Evolutionary conservation across 1,284 basidiomycete genomes (phyloP).

Genomic region (Fomitopsis betulina): DNA sequence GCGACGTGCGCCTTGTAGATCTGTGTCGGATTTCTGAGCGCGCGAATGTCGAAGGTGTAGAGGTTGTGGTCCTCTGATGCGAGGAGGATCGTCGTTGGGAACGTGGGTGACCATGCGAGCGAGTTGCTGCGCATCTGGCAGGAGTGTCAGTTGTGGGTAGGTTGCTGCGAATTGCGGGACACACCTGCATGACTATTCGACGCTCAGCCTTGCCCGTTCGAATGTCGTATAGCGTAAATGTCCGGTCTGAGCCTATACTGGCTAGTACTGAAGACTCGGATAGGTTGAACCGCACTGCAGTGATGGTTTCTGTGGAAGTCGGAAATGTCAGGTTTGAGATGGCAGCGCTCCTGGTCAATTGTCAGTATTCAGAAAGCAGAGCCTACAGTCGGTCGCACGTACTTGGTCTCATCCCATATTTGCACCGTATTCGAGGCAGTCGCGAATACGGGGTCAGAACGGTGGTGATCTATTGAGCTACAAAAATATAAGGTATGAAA

Average conservation of each 20-base stretch:
- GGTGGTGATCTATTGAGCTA: conserved; percentile 94
- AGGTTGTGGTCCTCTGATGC: conserved; percentile 98
- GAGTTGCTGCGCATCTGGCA: conserved; percentile 82
- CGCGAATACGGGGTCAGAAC: conserved; percentile 83
- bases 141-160: not conserved
- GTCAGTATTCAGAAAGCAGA: not conserved
- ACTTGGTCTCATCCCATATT: conserved; percentile 97
- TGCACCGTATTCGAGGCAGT: conserved; percentile 93
- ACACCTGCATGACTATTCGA: conserved; percentile 83
- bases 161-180: not conserved
- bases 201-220: conserved; percentile 94
- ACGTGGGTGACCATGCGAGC: conserved; percentile 92
- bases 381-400: conserved; percentile 16
- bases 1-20: conserved; percentile 98
- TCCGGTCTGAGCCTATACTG: conserved; percentile 90
- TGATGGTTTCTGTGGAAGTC: conserved; percentile 82
- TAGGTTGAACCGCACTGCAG: conserved; percentile 88
- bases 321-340: conserved; percentile 82
- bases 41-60: conserved; percentile 96
- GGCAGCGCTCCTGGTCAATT: conserved; percentile 52
- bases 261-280: conserved; percentile 93
- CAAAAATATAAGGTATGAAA: conserved; percentile 4
- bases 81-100: conserved; percentile 87
- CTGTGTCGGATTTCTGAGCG: conserved; percentile 80
- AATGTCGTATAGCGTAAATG: conserved; percentile 95